Evolutionary conservation across 2,329 filamentous ascomycete species (phyloP).

Genomic region (Trichophyton schoenleinii): DNA sequence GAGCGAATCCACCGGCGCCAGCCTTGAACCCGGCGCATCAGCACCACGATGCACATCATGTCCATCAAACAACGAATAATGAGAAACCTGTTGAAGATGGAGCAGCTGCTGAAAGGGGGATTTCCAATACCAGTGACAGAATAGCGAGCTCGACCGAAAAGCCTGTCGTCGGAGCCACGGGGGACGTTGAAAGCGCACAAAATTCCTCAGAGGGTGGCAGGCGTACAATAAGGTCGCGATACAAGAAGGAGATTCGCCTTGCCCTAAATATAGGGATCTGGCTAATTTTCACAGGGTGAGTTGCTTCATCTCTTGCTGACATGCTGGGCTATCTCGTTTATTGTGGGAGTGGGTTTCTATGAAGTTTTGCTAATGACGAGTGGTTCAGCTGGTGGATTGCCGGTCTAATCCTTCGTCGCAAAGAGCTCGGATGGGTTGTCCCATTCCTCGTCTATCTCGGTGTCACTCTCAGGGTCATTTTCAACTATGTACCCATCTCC

Average conservation of each 20-base stretch:
- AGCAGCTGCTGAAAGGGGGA: background rate
- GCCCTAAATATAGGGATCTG: conserved; percentile 38
- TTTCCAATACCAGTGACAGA: background rate
- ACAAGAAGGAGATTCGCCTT: conserved; percentile 19
- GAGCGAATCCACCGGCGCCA: background rate
- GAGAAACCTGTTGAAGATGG: background rate
- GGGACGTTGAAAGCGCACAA: background rate
- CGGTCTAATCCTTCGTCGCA: conserved; percentile 56
- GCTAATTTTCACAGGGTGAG: conserved; percentile 43
- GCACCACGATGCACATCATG: conserved; percentile 8
- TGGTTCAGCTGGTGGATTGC: conserved; percentile 59
- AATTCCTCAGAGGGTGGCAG: background rate
- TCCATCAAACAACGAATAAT: background rate
- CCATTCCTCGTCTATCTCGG: conserved; percentile 71
- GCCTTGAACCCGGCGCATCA: conserved; percentile 8
- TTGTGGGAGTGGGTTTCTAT: background rate
- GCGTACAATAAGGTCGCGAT: background rate
- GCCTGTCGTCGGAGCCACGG: background rate
- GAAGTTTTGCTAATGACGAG: background rate
- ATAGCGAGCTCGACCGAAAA: background rate
- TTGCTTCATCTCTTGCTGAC: conserved; percentile 10
- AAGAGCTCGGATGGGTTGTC: conserved; percentile 67
- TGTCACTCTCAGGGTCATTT: conserved; percentile 60
- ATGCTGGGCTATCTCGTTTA: background rate
- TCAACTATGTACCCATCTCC: conserved; percentile 57